Base-by-base conservation (phyloP, 2,329 filamentous ascomycete species). In the Calonectria pteridis region DNA sequence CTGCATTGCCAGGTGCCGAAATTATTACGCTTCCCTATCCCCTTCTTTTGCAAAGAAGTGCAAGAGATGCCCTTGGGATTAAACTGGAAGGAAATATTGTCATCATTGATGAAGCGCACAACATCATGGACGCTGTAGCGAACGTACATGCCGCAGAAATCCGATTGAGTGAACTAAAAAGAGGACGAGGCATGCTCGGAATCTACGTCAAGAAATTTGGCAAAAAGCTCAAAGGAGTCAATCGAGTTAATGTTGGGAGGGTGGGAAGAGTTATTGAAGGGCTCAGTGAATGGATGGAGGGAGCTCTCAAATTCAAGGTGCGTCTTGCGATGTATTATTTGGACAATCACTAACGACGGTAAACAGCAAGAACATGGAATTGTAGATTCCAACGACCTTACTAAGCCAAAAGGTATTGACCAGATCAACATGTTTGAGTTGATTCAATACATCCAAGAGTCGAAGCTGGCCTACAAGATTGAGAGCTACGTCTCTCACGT, bases 101-200 rank as follows among this genome's bases (percentile, higher is more conserved):
- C n/a, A 94, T 99, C 31, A 94, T 99, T 62, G 97, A 99, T 78
- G 97, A 99, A 86, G 97, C 97, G 0, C 97, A 99, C 83, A 99
- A 99, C 81, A 91, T 99, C 67, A 98, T 98, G 93, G 96, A 98
- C 83, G 95, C 96, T 0, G 95, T 99, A 58, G 91, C 95, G 20
- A 93, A 93, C 58, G 97, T 98, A 40, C 93, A 98, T 82, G 96
- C 96, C 0, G 91, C 95, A 0, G 91, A 94, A 43, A 89, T 98
- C 26, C 91, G 91, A 3, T 86, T 98, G 5, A 86, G 87, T 31
- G 95, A 98, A 75, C 86, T 98, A 23, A 91, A 91, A 64, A 89
- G 90, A 72, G 94, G 94, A 3, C 90, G 94, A 67, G 89, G 89
- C 63, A 95, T 98, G 84, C 88, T 99, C 1, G 93, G 93, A 0